phyloP scores from a whole-genome alignment of 2,329 filamentous ascomycete genomes.

The Ramularia collo-cygni region DNA sequence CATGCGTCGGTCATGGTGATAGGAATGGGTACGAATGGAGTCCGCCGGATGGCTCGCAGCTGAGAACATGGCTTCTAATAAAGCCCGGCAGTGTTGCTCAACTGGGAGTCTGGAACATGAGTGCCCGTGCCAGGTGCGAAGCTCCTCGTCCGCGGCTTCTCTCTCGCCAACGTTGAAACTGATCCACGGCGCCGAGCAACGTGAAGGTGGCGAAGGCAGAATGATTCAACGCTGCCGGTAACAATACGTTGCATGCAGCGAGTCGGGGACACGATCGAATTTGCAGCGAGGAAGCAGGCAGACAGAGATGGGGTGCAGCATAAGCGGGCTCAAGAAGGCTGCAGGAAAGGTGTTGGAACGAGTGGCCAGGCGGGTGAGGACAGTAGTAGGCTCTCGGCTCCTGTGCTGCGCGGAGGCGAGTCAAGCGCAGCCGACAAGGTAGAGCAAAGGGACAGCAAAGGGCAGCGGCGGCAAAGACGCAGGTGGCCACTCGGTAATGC shows the following conservation, averaged over 20 bases:
- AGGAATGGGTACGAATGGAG: conserved; percentile 6
- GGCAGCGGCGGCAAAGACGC: conserved; percentile 1
- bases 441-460: background rate
- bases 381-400: too few relatives aligned
- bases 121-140: background rate
- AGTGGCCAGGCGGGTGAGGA: conserved; percentile 2
- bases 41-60: conserved; percentile 5
- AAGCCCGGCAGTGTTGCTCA: conserved; percentile 6
- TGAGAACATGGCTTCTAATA: conserved; percentile 9
- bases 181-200: conserved; percentile 1
- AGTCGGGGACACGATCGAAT: background rate
- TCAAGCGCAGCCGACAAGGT: background rate
- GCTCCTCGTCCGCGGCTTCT: conserved; percentile 1
- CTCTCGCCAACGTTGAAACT: background rate
- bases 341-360: conserved; percentile 6
- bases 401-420: conserved; percentile 6
- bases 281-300: conserved; percentile 1
- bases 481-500: conserved; percentile 10
- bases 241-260: background rate
- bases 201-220: background rate
- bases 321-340: conserved; percentile 1
- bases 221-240: background rate
- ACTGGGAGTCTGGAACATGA: conserved; percentile 3
- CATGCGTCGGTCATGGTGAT: conserved; percentile 15
- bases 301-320: conserved; percentile 1